A percentile compares a stretch with the other conserved stretches of the same genome.
These are phyloP conservation scores for Thelephora terrestris DNA, from an alignment of 1,284 basidiomycete species.

Conservation along the genomic window DNA sequence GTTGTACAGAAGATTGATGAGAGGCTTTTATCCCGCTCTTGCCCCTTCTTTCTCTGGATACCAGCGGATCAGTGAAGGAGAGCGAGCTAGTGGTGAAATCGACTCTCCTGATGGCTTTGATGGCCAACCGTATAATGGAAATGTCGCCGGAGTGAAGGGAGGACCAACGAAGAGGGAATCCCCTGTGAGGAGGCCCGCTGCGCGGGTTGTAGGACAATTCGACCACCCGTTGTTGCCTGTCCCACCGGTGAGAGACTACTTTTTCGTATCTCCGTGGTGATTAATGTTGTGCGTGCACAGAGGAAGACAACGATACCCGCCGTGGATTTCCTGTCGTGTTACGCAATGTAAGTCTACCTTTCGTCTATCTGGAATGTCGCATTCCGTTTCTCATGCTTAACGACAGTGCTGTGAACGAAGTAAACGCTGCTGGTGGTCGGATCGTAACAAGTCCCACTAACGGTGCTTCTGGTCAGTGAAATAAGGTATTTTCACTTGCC, in stretches of 20 bases:
- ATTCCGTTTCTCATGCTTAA: background rate
- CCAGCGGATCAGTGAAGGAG: background rate
- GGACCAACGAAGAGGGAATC: background rate
- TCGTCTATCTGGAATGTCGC: background rate
- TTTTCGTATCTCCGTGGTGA: constrained; percentile 3
- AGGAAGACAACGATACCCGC: constrained; percentile 83
- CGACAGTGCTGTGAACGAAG: constrained; percentile 65
- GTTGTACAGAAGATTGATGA: constrained; percentile 81
- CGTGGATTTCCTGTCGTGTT: constrained; percentile 89
- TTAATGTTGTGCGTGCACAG: constrained; percentile 26
- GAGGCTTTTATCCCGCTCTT: constrained; percentile 74
- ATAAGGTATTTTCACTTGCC: too few species aligned
- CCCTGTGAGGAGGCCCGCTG: constrained; percentile 18
- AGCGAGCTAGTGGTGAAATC: background rate
- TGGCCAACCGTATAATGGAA: background rate
- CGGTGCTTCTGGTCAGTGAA: constrained; percentile 52
- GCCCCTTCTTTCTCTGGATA: constrained; percentile 19
- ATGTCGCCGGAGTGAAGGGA: background rate
- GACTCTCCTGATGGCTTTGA: background rate
- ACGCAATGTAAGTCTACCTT: constrained; percentile 49
- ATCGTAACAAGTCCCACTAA: constrained; percentile 94
- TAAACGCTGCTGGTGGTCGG: constrained; percentile 85
- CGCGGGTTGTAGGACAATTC: constrained; percentile 65
- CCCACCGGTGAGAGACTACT: constrained; percentile 50
- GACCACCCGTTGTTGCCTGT: constrained; percentile 79